A percentile compares a stretch with the other conserved stretches of the same genome.
phyloP scores from a whole-genome alignment of 2,329 filamentous ascomycete genomes.

The Claviceps sp. region DNA sequence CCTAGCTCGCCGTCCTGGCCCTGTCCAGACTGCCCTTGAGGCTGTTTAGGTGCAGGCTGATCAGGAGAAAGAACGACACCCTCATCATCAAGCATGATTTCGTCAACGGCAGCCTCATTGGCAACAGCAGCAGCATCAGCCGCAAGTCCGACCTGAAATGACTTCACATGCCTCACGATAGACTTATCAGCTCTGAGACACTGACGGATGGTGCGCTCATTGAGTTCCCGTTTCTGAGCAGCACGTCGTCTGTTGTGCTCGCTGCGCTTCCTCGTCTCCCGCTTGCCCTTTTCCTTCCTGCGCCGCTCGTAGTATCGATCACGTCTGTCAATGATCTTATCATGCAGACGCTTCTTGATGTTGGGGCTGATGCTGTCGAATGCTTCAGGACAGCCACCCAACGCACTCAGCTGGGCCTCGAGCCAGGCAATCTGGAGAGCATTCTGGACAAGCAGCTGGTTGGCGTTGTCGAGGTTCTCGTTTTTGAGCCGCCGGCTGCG shows the following conservation, averaged over 20 bases:
- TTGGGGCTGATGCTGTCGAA: not conserved
- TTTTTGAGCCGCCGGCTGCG: constrained; percentile 17
- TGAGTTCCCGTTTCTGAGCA: constrained; percentile 3
- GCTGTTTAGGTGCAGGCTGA: not conserved
- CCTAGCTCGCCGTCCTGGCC: not conserved
- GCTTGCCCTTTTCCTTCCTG: not conserved
- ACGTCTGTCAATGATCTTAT: not conserved
- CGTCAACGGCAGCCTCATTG: not conserved
- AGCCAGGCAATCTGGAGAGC: constrained; percentile 6
- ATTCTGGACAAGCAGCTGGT: constrained; percentile 6
- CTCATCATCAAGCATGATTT: not conserved
- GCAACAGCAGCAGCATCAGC: not conserved
- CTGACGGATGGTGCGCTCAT: constrained; percentile 3
- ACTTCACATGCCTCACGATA: not conserved
- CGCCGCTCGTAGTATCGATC: constrained; percentile 1
- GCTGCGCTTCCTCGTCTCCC: not conserved
- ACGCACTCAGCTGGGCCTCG: constrained; percentile 1
- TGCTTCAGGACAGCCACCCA: constrained; percentile 2
- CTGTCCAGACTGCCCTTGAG: not conserved
- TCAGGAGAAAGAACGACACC: not conserved
- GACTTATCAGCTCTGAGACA: not conserved
- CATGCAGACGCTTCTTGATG: not conserved
- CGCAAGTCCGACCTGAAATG: not conserved
- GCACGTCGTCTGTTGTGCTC: constrained; percentile 3
- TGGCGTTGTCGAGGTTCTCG: constrained; percentile 6